Percentiles rank a stretch among this genome's conserved stretches.
phyloP scores from a whole-genome alignment of 2,329 filamentous ascomycete genomes.

The Talaromyces albobiverticillius region DNA sequence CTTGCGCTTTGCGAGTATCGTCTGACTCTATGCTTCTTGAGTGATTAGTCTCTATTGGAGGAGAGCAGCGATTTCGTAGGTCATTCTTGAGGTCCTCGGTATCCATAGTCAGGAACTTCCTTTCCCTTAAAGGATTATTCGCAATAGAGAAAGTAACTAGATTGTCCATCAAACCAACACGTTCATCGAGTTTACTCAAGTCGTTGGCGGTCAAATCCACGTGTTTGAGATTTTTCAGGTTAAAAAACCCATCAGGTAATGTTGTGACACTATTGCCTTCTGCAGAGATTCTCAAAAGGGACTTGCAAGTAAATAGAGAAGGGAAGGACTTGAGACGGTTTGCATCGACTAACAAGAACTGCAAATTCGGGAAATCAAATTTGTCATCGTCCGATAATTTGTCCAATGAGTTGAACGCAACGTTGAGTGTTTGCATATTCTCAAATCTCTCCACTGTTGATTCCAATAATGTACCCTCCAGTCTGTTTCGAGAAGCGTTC shows the following conservation, averaged over 20 bases:
- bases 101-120: slow-evolving; percentile 75
- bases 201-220: slow-evolving; percentile 86
- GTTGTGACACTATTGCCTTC: slow-evolving; percentile 77
- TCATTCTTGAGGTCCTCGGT: slow-evolving; percentile 78
- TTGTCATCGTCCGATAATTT: slow-evolving; percentile 47
- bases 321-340: slow-evolving; percentile 76
- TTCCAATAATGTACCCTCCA: slow-evolving; percentile 70
- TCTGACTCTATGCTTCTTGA: neutral
- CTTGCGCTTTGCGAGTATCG: neutral
- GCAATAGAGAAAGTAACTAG: slow-evolving; percentile 72
- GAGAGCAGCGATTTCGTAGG: slow-evolving; percentile 63
- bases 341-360: slow-evolving; percentile 71
- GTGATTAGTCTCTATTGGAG: slow-evolving; percentile 5
- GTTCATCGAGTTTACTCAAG: slow-evolving; percentile 70
- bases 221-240: slow-evolving; percentile 65
- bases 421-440: slow-evolving; percentile 70
- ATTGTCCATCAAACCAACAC: slow-evolving; percentile 74
- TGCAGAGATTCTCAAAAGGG: slow-evolving; percentile 68
- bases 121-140: slow-evolving; percentile 88
- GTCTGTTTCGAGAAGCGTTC: slow-evolving; percentile 71
- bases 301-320: slow-evolving; percentile 69
- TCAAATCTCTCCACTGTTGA: slow-evolving; percentile 57
- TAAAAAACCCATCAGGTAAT: slow-evolving; percentile 73
- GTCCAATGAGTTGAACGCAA: slow-evolving; percentile 71
- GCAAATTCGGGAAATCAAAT: slow-evolving; percentile 68